These are phyloP conservation scores for Blechomonas ayalai DNA, from an alignment of 208 protist genomes.

Conservation along the genomic window DNA sequence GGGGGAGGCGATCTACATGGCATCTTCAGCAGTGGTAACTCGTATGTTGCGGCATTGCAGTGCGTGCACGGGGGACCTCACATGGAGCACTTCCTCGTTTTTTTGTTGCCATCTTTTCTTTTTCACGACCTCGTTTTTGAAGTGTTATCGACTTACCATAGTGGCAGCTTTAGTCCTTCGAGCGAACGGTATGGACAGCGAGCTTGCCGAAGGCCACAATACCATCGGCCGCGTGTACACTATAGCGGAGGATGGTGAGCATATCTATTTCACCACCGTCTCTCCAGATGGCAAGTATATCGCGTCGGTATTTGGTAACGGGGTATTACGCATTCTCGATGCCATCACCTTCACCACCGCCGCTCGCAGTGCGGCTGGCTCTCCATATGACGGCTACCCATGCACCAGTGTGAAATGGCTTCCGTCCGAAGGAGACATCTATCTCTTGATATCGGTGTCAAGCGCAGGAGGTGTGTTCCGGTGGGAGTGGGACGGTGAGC, in stretches of 20 bases:
- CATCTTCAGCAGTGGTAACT: no score
- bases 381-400: slow-evolving; percentile 33
- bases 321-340: slow-evolving; percentile 33
- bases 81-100: not conserved
- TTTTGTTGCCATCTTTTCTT: slow-evolving; percentile 9
- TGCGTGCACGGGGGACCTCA: no score
- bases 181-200: slow-evolving; percentile 2
- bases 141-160: no score
- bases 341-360: slow-evolving; percentile 12
- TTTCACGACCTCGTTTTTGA: no score
- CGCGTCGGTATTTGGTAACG: slow-evolving; percentile 49
- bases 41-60: no score
- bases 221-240: no score
- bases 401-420: slow-evolving; percentile 60
- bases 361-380: slow-evolving; percentile 11
- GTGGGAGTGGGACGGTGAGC: slow-evolving; percentile 41
- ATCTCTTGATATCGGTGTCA: slow-evolving; percentile 47
- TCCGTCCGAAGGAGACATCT: slow-evolving; percentile 5
- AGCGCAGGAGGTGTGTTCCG: slow-evolving; percentile 47
- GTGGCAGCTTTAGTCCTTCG: no score
- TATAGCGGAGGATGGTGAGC: slow-evolving; percentile 17
- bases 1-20: no score
- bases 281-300: slow-evolving; percentile 50
- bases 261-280: slow-evolving; percentile 25
- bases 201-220: no score